Base-by-base conservation (phyloP, 2,329 filamentous ascomycete species). In the Phaeosphaeriaceae sp. region DNA sequence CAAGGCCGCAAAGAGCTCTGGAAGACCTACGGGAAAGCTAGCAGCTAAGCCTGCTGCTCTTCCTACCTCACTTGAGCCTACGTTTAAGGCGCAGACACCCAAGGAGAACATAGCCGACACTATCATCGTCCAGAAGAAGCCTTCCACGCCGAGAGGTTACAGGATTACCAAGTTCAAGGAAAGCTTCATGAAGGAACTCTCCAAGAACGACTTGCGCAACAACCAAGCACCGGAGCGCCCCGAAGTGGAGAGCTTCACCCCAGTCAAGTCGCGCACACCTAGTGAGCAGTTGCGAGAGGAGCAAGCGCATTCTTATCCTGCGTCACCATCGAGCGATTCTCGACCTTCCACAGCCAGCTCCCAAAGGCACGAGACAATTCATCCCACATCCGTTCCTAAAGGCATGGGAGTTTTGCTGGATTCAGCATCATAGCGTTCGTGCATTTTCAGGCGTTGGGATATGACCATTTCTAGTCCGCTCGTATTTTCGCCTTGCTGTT, bases 171-270 rank as follows among this genome's bases (percentile, higher is more conserved):
- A 56, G 22, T 61, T 73, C 47, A 75, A 71, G 46, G 31, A 53
- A 11, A 61, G 58, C 5, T 60, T 57, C 19, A 72, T 77, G 67
- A 58, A 58, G 41, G 69, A 64, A 17, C 50, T 77, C 19, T 72
- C 75, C 10, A 58, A 66, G 15, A 65, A 65, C 7, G 71, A 74
- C 40, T 55, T 60, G n/a, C 72, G 74, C 24, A 73, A 72, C 65
- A 77, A 78, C 33, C 64, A 69, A 15, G 68, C 67, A 2, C 70
- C 70, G 9, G 58, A 66, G 24, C 67, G 70, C 2, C 73, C 73
- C 42, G 54, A 60, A n/a, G 42, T 75, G 4, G 73, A 75, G 47
- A 54, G 60, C 19, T 70, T 75, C 31, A 76, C 72, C 20, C 71
- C 71, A 1, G 55, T 62, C 40, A 74, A 72, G 54, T 54, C 61